A percentile compares a stretch with the other conserved stretches of the same genome.
Conservation (phyloP, 2,329 filamentous ascomycete species). For the Aspergillus pseudonomiae region DNA sequence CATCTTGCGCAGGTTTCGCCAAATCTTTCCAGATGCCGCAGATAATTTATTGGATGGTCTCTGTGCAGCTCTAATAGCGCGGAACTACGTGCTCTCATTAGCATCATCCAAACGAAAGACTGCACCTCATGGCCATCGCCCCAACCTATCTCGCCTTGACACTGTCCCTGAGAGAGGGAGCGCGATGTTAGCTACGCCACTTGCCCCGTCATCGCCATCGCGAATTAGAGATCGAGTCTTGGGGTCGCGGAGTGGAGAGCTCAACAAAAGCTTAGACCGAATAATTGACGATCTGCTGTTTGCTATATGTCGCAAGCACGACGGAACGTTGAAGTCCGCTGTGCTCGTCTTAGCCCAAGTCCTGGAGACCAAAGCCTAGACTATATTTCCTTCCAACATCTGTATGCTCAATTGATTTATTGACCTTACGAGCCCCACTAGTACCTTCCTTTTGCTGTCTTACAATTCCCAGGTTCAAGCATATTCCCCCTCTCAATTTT, state of each 20-base stretch:
- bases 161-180: slow-evolving; percentile 38
- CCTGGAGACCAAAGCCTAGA: slow-evolving; percentile 36
- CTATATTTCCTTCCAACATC: slow-evolving; percentile 2
- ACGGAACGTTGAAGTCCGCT: slow-evolving; percentile 40
- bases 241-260: slow-evolving; percentile 33
- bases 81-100: slow-evolving; percentile 41
- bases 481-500: slow-evolving; percentile 4
- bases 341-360: slow-evolving; percentile 42
- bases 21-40: slow-evolving; percentile 38
- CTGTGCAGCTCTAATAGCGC: slow-evolving; percentile 41
- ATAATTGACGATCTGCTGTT: slow-evolving; percentile 42
- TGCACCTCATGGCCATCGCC: slow-evolving; percentile 20
- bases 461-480: background rate
- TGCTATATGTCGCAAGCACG: slow-evolving; percentile 38
- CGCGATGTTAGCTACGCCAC: slow-evolving; percentile 36
- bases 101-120: slow-evolving; percentile 29
- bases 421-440: slow-evolving; percentile 2
- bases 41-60: slow-evolving; percentile 41
- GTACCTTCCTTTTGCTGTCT: slow-evolving; percentile 6
- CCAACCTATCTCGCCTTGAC: slow-evolving; percentile 30
- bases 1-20: slow-evolving; percentile 37
- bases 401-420: slow-evolving; percentile 6
- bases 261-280: slow-evolving; percentile 35
- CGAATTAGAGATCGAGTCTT: slow-evolving; percentile 35
- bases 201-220: slow-evolving; percentile 28